Evolutionary conservation across 2,329 filamentous ascomycete species (phyloP).

Genomic region (Stachybotrys chlorohalonatus): DNA sequence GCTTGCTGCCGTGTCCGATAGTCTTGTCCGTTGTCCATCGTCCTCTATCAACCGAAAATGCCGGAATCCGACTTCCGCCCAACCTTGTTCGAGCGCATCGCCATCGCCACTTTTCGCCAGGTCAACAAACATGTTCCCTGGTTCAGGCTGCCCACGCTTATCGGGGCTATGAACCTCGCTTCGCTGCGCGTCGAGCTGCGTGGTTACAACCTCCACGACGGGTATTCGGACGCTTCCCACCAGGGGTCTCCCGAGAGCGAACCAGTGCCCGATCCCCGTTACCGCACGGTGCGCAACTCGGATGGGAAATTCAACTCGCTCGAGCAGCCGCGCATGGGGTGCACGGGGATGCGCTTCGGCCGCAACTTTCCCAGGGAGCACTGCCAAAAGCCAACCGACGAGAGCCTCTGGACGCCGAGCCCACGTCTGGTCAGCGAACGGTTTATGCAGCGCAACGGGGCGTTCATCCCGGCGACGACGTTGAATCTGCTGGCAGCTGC

Average conservation of each 20-base stretch:
- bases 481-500: slow-evolving; percentile 36
- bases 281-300: slow-evolving; percentile 26
- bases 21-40: no score
- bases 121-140: slow-evolving; percentile 28
- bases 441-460: slow-evolving; percentile 28
- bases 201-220: slow-evolving; percentile 32
- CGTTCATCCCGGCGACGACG: slow-evolving; percentile 33
- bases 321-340: slow-evolving; percentile 32
- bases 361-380: slow-evolving; percentile 30
- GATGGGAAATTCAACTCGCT: slow-evolving; percentile 34
- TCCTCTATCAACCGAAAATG: background rate
- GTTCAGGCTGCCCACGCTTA: slow-evolving; percentile 29
- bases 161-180: slow-evolving; percentile 31
- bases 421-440: slow-evolving; percentile 31
- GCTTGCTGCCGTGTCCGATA: no score
- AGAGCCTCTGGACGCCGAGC: slow-evolving; percentile 32
- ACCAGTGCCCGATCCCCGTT: slow-evolving; percentile 21
- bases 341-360: slow-evolving; percentile 33
- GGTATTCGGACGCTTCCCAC: slow-evolving; percentile 17
- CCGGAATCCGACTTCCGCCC: slow-evolving; percentile 12
- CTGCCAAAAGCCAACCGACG: slow-evolving; percentile 25
- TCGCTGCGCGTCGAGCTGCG: slow-evolving; percentile 32
- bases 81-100: slow-evolving; percentile 14
- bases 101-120: slow-evolving; percentile 23
- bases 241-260: slow-evolving; percentile 23